Base-by-base conservation (phyloP, 1,139 yeast species). In the Debaryomyces fabryi region DNA sequence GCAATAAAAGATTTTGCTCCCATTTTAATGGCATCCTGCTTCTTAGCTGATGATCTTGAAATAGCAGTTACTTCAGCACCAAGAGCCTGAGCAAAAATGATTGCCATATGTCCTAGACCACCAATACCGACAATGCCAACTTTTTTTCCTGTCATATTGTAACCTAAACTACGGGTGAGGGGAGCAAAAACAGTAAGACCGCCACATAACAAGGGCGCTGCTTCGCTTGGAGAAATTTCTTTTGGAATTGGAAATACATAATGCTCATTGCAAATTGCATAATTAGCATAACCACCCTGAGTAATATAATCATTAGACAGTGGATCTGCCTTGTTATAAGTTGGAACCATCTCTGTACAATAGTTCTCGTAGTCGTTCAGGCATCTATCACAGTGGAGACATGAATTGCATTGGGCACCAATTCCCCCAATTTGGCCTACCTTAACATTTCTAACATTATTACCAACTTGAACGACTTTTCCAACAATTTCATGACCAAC, bases 121-220 rank as follows among this genome's bases (percentile, higher is more conserved):
- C 78, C 79, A 54, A 74, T 76, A 48, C 79, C 78, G 48, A 74
- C 68, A 43, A 78, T 65, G 47, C 81, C 84, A 49, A 76, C 76
- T 49, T 76, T 76, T 52, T 69, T 70, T n/a, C 72, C 71, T 35
- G 48, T 59, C 37, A 64, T 64, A 29, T 64, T 60, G 39, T 56
- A 49, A 56, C 67, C 65, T 32, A 70, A 55, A 52, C 66, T 62
- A 59, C 73, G 63, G 44, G 63, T 65, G 51, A 84, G 62, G 36
- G 89, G 89, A 6, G 83, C 72, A 65, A 69, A 83, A 1, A 79
- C 82, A 20, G 89, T 85, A 57, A 82, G 69, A 49, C 89, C 89
- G 36, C 84, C 88, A 69, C 89, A 85, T 70, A 84, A 67, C 60
- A 85, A 71, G 20, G 88, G 88, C 16, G 86, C 87, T 33, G 83